Conservation (phyloP, 2,329 filamentous ascomycete genomes). For the Curvularia eragrostidis region DNA sequence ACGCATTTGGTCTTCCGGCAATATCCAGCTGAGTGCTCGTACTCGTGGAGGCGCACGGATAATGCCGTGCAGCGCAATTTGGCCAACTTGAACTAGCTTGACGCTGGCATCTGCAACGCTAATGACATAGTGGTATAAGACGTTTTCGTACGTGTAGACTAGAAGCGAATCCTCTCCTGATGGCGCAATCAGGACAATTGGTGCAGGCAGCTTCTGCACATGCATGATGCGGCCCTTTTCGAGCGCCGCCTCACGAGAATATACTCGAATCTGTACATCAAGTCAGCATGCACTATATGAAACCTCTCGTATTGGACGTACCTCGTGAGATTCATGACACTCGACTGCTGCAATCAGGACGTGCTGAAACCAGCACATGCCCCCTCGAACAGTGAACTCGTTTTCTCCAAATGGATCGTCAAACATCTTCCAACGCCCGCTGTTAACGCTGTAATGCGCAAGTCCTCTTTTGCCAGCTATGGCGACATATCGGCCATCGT, state of each 20-base stretch:
- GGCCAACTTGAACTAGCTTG: conserved; percentile 88
- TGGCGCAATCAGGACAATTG: conserved; percentile 86
- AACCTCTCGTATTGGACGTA: conserved; percentile 34
- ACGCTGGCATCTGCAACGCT: conserved; percentile 72
- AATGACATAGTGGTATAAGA: conserved; percentile 94
- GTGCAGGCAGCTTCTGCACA: conserved; percentile 77
- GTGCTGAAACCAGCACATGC: conserved; percentile 99
- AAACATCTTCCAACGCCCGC: conserved; percentile 95
- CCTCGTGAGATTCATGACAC: conserved; percentile 78
- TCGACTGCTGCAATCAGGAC: conserved; percentile 94
- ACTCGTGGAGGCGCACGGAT: conserved; percentile 92
- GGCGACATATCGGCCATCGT: conserved; percentile 91
- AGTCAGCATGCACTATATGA: conserved; percentile 15
- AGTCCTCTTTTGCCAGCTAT: conserved; percentile 93
- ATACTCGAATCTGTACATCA: conserved; percentile 72
- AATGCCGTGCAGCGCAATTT: conserved; percentile 97
- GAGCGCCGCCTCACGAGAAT: conserved; percentile 83
- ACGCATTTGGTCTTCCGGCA: conserved; percentile 87
- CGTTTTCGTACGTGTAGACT: conserved; percentile 96
- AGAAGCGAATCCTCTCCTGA: conserved; percentile 93
- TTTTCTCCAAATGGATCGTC: conserved; percentile 80
- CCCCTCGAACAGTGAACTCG: conserved; percentile 89
- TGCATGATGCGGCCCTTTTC: conserved; percentile 77
- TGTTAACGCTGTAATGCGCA: conserved; percentile 94
- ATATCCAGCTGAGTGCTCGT: conserved; percentile 90